phyloP scores from a whole-genome alignment of 2,329 filamentous ascomycete genomes.

The Pseudopyrenochaeta lycopersici region DNA sequence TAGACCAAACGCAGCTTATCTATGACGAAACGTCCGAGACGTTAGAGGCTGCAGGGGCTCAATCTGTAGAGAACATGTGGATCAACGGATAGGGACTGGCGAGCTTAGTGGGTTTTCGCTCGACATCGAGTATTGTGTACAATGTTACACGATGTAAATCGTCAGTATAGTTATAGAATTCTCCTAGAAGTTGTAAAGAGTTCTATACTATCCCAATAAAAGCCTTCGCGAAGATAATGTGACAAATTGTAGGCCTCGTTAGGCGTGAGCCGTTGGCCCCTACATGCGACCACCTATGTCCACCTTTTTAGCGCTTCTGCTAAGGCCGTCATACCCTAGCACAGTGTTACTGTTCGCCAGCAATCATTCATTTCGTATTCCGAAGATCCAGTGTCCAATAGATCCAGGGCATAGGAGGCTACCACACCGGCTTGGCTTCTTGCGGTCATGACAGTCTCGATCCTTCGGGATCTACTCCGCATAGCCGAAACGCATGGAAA shows the following conservation, averaged over 20 bases:
- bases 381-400: slow-evolving; percentile 6
- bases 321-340: neutral
- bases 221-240: neutral
- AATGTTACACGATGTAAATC: no score
- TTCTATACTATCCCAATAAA: no score
- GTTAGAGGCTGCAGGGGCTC: no score
- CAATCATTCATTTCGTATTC: slow-evolving; percentile 3
- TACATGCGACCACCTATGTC: slow-evolving; percentile 2
- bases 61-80: no score
- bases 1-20: no score
- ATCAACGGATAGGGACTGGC: no score
- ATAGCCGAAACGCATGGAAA: slow-evolving; percentile 15
- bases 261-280: slow-evolving; percentile 2
- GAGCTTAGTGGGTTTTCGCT: no score
- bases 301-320: neutral
- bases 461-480: slow-evolving; percentile 18
- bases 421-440: slow-evolving; percentile 6
- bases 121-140: no score
- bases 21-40: no score
- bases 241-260: slow-evolving; percentile 2
- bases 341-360: slow-evolving; percentile 4
- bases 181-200: no score
- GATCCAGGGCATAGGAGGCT: neutral
- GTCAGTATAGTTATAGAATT: no score
- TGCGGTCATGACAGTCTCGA: slow-evolving; percentile 8